Base-by-base conservation (phyloP, 179 eudicot species). In the Dionaea muscipula region DNA sequence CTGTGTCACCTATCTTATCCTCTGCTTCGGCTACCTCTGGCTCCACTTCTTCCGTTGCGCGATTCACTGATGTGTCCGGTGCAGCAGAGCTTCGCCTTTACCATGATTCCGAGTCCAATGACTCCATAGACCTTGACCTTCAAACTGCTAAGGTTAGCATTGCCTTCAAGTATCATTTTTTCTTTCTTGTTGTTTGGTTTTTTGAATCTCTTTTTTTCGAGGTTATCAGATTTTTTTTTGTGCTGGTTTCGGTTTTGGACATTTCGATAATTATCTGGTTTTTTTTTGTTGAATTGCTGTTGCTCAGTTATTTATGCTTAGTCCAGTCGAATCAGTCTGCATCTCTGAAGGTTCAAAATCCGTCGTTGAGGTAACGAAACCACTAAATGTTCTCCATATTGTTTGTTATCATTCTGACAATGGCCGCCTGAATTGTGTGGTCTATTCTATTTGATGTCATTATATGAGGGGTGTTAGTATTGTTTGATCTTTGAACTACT, bases 221-320 rank as follows among this genome's bases (percentile, higher is more conserved):
- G n/a, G n/a, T 2, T 21, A 20, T 5, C 4, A 9, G 14, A 15
- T 1, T 55, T 17, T 11, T 31, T 27, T 27, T 23, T 38, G 27
- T 4, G 47, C 33, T 35, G 26, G 26, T 63, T 3, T 19, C 6
- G 33, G 38, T 23, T 12, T 16, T 48, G 52, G 16, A 35, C 21
- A 21, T 48, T 58, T 22, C 1, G 37, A 5, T 5, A 5, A 48
- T 47, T 26, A 17, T 13, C 24, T 26, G 21, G 38, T 10, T 12
- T 36, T 59, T 41, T 7, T 53, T 49, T 46, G 10, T 38, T 38
- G 13, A 13, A 13, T 38, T 14, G 9, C 17, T 53, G 35, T 23
- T 63, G 22, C 64, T 22, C 78, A 90, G 95, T 55, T 90, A 61
- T 80, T 84, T 59, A 84, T 76, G 72, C 59, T 86, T 26, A 74